Conservation (phyloP, 352 stramenopile genomes). For the Phytopythium montanum region DNA sequence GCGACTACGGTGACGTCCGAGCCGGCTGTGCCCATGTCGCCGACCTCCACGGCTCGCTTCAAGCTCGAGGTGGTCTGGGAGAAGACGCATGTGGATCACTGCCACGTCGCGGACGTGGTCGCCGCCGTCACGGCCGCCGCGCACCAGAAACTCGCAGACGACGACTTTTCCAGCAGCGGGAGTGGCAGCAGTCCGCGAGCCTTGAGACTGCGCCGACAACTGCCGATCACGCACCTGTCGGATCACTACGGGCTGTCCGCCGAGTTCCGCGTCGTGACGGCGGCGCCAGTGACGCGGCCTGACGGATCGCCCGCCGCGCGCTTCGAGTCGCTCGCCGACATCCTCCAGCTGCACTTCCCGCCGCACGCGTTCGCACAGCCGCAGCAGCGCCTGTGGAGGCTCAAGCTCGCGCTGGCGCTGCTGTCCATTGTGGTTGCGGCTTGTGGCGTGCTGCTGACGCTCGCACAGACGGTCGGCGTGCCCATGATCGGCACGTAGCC, state of each 20-base stretch:
- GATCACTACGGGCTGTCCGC: slow-evolving; percentile 71
- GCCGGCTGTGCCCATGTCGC: slow-evolving; percentile 13
- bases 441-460: slow-evolving; percentile 11
- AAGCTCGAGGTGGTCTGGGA: slow-evolving; percentile 38
- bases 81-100: slow-evolving; percentile 56
- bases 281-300: slow-evolving; percentile 28
- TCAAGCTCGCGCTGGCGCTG: slow-evolving; percentile 50
- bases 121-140: slow-evolving; percentile 7
- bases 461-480: slow-evolving; percentile 5
- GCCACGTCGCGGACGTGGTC: slow-evolving; percentile 32
- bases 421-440: slow-evolving; percentile 30
- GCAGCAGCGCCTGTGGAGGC: slow-evolving; percentile 57
- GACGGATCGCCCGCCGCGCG: slow-evolving; percentile 27
- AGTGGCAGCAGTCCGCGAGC: neutral
- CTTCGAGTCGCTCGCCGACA: slow-evolving; percentile 39
- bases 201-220: slow-evolving; percentile 5
- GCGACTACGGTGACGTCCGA: slow-evolving; percentile 10
- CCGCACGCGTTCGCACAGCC: slow-evolving; percentile 55
- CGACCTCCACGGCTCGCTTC: slow-evolving; percentile 16
- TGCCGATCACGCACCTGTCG: slow-evolving; percentile 78
- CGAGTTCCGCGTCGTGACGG: slow-evolving; percentile 46
- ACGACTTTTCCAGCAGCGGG: slow-evolving; percentile 7
- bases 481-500: neutral
- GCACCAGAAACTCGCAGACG: slow-evolving; percentile 9
- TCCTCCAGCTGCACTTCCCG: slow-evolving; percentile 67